Conservation (phyloP, 768 basidiomycete genomes). For the Amanita rubescens region DNA sequence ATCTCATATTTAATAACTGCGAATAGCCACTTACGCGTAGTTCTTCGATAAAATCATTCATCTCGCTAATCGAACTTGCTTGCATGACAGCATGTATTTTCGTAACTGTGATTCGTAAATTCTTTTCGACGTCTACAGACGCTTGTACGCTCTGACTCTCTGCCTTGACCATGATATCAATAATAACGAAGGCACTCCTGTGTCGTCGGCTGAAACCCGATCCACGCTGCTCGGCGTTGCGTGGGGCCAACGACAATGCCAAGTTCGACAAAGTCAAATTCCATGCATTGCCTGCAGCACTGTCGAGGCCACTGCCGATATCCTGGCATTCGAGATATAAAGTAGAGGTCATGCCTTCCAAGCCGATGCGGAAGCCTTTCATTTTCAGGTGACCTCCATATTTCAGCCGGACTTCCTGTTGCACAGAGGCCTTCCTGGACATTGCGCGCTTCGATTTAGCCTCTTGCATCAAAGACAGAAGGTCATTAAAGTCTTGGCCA, state of each 20-base stretch:
- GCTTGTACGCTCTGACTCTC: conserved; percentile 19
- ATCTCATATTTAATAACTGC: not conserved
- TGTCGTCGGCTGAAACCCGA: conserved; percentile 49
- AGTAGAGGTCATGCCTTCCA: conserved; percentile 68
- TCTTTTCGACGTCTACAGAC: conserved; percentile 3
- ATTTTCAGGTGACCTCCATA: conserved; percentile 56
- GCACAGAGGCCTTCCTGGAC: conserved; percentile 15
- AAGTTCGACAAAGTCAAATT: conserved; percentile 66
- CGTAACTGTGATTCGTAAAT: conserved; percentile 48
- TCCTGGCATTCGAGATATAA: conserved; percentile 72
- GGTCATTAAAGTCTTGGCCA: conserved; percentile 81
- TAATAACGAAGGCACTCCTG: conserved; percentile 74
- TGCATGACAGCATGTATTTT: conserved; percentile 93
- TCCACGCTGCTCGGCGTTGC: conserved; percentile 26
- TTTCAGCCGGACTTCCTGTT: conserved; percentile 17
- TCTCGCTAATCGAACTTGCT: conserved; percentile 83
- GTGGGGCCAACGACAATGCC: conserved; percentile 76
- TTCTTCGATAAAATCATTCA: conserved; percentile 85
- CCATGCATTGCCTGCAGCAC: conserved; percentile 47
- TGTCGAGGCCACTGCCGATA: conserved; percentile 56
- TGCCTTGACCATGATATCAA: conserved; percentile 56
- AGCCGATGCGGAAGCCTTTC: conserved; percentile 72
- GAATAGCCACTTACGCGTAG: conserved; percentile 48
- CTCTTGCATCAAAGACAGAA: conserved; percentile 59
- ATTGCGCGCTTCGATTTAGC: conserved; percentile 31